phyloP scores from a whole-genome alignment of 371 early-diverging fungal genomes.

The Paraphysoderma sedebokerense region DNA sequence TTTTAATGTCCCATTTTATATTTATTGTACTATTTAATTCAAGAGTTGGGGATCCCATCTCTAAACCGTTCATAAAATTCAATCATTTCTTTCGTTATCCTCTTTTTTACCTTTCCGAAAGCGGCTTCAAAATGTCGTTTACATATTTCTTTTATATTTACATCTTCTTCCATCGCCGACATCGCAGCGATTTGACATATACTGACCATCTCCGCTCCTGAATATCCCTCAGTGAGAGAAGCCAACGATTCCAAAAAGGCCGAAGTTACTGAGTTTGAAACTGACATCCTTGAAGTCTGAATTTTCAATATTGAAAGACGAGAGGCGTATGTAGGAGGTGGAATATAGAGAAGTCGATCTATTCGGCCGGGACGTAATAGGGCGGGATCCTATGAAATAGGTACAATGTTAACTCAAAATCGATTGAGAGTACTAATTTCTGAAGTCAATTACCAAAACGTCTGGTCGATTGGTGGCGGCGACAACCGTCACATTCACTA shows the following conservation, averaged over 20 bases:
- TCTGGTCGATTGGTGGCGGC: constrained; percentile 99
- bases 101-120: constrained; percentile 16
- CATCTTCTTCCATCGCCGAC: constrained; percentile 71
- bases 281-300: constrained; percentile 47
- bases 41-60: no score
- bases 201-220: constrained; percentile 88
- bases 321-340: constrained; percentile 64
- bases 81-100: constrained; percentile 85
- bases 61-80: constrained; percentile 76
- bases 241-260: constrained; percentile 7
- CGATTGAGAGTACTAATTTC: background rate
- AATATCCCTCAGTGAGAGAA: constrained; percentile 63
- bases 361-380: constrained; percentile 92
- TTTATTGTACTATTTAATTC: no score
- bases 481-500: constrained; percentile 87
- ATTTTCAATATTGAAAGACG: constrained; percentile 68
- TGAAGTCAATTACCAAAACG: constrained; percentile 47
- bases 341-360: constrained; percentile 85
- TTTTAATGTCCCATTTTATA: no score
- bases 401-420: no score
- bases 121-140: background rate
- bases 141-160: constrained; percentile 30
- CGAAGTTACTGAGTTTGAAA: constrained; percentile 39
- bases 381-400: constrained; percentile 52
- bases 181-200: constrained; percentile 90